Conservation (phyloP, 768 basidiomycete genomes). For the Xanthoconium purpureum region DNA sequence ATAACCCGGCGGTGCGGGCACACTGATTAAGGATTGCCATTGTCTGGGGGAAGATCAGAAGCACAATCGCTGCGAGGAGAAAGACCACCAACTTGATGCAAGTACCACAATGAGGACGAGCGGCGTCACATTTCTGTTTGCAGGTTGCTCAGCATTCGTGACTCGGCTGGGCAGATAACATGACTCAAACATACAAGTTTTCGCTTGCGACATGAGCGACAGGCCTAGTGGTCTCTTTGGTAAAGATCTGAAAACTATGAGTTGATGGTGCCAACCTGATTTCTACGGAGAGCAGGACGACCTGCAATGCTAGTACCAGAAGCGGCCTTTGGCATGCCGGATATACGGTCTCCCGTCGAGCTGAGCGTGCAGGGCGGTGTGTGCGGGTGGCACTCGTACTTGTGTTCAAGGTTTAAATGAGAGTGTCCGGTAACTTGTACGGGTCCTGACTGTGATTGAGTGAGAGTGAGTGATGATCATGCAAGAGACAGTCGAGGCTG, state of each 20-base stretch:
- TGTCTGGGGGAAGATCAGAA: constrained; percentile 45
- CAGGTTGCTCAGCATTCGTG: constrained; percentile 7
- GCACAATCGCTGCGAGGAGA: neutral
- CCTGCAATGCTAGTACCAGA: constrained; percentile 33
- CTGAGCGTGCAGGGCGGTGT: neutral
- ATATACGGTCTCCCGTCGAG: neutral
- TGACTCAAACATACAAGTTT: constrained; percentile 60
- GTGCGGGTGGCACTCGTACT: neutral
- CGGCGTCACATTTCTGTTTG: constrained; percentile 81
- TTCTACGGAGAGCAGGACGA: constrained; percentile 71
- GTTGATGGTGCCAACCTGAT: constrained; percentile 50
- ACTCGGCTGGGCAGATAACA: neutral
- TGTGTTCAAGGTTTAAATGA: neutral
- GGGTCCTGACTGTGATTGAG: neutral
- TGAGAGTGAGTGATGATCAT: neutral
- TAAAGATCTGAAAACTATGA: constrained; percentile 10
- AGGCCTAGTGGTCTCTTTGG: constrained; percentile 49
- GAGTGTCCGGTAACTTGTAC: neutral
- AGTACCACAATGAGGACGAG: constrained; percentile 80
- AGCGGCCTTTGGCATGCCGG: constrained; percentile 64
- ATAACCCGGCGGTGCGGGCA: constrained; percentile 83
- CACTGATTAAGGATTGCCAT: constrained; percentile 78
- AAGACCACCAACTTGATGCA: constrained; percentile 73
- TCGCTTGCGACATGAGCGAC: constrained; percentile 77
- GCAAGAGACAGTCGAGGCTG: neutral